phyloP scores from a whole-genome alignment of 208 protist species.

The Leishmania amazonensis region DNA sequence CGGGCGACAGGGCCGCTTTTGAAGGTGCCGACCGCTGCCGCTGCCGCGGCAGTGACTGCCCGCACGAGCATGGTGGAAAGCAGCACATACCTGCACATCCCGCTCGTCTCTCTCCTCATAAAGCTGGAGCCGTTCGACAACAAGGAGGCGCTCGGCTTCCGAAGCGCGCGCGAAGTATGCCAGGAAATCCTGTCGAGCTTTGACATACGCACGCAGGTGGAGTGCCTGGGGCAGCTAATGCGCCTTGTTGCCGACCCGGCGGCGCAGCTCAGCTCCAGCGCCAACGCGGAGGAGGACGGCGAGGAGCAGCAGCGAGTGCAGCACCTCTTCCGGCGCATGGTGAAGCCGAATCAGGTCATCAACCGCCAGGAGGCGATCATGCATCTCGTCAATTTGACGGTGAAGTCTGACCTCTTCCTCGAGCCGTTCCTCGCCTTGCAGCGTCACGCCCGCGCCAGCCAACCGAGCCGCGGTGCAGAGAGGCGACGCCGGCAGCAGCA shows the following conservation, averaged over 20 bases:
- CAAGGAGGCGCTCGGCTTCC: constrained; percentile 58
- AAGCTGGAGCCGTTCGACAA: constrained; percentile 68
- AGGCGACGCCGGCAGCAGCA: constrained; percentile 12
- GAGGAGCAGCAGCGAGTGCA: constrained; percentile 40
- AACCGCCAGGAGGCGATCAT: constrained; percentile 88
- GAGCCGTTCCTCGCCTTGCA: constrained; percentile 85
- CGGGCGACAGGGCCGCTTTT: constrained; percentile 74
- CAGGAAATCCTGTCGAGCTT: constrained; percentile 78
- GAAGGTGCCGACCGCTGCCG: constrained; percentile 17
- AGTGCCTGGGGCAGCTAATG: constrained; percentile 82
- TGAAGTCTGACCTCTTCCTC: constrained; percentile 88
- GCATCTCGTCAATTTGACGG: constrained; percentile 72
- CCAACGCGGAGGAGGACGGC: constrained; percentile 8
- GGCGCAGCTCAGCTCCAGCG: constrained; percentile 39
- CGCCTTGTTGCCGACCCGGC: constrained; percentile 71
- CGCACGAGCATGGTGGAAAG: constrained; percentile 6
- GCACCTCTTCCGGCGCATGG: constrained; percentile 71
- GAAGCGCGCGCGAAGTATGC: constrained; percentile 78
- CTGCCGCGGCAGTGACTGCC: constrained; percentile 9
- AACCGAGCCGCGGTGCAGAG: constrained; percentile 13
- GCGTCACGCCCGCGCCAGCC: constrained; percentile 36
- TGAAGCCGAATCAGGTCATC: constrained; percentile 90
- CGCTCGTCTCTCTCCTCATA: constrained; percentile 80
- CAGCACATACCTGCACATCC: constrained; percentile 64
- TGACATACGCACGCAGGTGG: constrained; percentile 81